Evolutionary conservation across 257 asterid genomes (phyloP).

Genomic region (Penstemon newberryi): DNA sequence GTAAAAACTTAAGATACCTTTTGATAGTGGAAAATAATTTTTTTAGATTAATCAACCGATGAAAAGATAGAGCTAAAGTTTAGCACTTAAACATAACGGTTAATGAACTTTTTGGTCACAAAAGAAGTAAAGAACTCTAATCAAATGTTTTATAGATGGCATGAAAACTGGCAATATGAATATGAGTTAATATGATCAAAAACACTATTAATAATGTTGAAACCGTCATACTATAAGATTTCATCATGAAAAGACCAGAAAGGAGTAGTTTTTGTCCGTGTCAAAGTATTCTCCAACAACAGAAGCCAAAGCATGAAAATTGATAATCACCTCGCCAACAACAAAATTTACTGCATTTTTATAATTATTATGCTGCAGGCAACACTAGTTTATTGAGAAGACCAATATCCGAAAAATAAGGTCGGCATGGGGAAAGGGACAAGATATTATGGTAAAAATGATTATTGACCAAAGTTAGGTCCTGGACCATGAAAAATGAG

Average conservation of each 20-base stretch:
- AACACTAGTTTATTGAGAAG: neutral
- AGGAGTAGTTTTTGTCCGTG: neutral
- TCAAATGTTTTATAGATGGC: neutral
- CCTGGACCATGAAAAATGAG: no score
- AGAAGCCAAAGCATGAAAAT: neutral
- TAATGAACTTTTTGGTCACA: neutral
- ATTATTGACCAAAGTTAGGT: no score
- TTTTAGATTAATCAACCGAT: no score
- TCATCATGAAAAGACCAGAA: conserved; percentile 20
- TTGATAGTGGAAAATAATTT: no score
- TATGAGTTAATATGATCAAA: neutral
- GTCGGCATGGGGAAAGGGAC: neutral
- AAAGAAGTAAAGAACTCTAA: neutral
- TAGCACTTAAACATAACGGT: neutral
- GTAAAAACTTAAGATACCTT: no score
- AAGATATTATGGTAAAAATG: neutral
- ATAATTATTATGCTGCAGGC: neutral
- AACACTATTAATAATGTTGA: neutral
- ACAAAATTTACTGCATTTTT: neutral
- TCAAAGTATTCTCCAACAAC: neutral
- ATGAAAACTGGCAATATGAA: neutral
- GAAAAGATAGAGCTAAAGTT: no score
- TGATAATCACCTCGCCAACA: conserved; percentile 10
- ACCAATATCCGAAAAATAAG: neutral
- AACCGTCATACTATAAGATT: neutral